These are phyloP conservation scores for Fragilaria crotonensis DNA, from an alignment of 108 stramenopile genomes.

Conservation along the genomic window DNA sequence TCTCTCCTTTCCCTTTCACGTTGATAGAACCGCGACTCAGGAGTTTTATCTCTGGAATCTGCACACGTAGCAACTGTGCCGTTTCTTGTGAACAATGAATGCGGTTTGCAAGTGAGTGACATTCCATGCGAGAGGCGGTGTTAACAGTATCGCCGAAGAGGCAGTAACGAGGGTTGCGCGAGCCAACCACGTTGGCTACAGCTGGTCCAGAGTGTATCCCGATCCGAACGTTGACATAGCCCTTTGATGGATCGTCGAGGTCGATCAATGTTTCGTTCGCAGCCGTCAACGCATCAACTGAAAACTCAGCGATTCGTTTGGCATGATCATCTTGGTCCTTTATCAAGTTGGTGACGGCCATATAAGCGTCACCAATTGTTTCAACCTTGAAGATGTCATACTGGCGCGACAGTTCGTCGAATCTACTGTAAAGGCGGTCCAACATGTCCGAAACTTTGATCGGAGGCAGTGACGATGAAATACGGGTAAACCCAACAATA, in stretches of 20 bases:
- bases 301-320: conserved; percentile 67
- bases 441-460: conserved; percentile 17
- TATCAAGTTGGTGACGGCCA: conserved; percentile 59
- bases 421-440: conserved; percentile 21
- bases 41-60: conserved; percentile 36
- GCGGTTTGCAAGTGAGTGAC: conserved; percentile 22
- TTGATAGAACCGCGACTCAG: conserved; percentile 42
- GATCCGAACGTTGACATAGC: conserved; percentile 59
- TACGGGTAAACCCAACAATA: conserved; percentile 22
- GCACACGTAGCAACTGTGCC: conserved; percentile 28
- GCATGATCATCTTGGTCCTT: conserved; percentile 62
- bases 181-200: conserved; percentile 66
- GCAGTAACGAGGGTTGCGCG: conserved; percentile 55
- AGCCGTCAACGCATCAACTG: conserved; percentile 49
- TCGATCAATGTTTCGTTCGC: conserved; percentile 46
- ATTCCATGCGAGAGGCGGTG: conserved; percentile 54
- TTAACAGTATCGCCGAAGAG: conserved; percentile 82
- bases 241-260: conserved; percentile 37
- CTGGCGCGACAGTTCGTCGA: conserved; percentile 32
- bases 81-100: conserved; percentile 50
- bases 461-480: conserved; percentile 5
- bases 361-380: conserved; percentile 69
- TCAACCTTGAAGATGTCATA: conserved; percentile 77
- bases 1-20: conserved; percentile 69
- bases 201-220: conserved; percentile 68